Percentiles rank a stretch among this genome's conserved stretches.
These are phyloP conservation scores for Ophioceras dolichostomum DNA, from an alignment of 2,329 filamentous ascomycete genomes.

Conservation along the genomic window DNA sequence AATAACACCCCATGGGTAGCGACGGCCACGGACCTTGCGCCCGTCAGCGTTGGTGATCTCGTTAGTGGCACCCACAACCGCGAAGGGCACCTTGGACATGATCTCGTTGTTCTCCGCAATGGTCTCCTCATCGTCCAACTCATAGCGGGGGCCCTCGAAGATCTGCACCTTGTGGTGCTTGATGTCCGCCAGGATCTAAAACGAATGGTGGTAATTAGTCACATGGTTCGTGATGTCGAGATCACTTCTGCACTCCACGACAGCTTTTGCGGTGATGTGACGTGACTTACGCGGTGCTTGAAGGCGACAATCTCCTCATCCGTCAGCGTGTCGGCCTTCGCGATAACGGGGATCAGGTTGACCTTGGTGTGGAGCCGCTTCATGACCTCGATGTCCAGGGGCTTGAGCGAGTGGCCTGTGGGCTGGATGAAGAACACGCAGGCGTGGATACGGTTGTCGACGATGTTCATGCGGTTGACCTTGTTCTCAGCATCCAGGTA, in stretches of 20 bases:
- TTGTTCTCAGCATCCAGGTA: constrained; percentile 99
- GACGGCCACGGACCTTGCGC: constrained; percentile 88
- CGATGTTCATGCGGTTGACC: constrained; percentile 99
- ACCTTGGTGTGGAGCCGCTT: constrained; percentile 99
- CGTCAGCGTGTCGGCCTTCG: constrained; percentile 95
- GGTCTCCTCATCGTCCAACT: constrained; percentile 97
- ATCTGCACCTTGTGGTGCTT: constrained; percentile 96
- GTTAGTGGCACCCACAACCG: constrained; percentile 91
- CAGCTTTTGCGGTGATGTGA: not conserved
- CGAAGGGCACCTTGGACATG: constrained; percentile 99
- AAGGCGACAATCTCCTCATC: constrained; percentile 91
- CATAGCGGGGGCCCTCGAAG: constrained; percentile 96
- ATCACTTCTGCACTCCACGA: not conserved
- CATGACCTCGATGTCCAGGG: constrained; percentile 98
- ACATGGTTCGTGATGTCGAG: not conserved
- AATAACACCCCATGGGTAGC: constrained; percentile 96
- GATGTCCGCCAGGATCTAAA: constrained; percentile 89
- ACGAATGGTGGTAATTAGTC: constrained; percentile 1
- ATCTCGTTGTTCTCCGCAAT: constrained; percentile 99
- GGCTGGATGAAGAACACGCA: constrained; percentile 99
- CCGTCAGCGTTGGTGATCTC: constrained; percentile 88
- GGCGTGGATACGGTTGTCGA: constrained; percentile 97
- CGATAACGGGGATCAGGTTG: constrained; percentile 98
- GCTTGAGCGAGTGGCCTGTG: constrained; percentile 96
- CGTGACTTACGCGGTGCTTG: constrained; percentile 77